These are phyloP conservation scores for Tuber calosporum DNA, from an alignment of 495 filamentous ascomycete genomes.

Conservation along the genomic window DNA sequence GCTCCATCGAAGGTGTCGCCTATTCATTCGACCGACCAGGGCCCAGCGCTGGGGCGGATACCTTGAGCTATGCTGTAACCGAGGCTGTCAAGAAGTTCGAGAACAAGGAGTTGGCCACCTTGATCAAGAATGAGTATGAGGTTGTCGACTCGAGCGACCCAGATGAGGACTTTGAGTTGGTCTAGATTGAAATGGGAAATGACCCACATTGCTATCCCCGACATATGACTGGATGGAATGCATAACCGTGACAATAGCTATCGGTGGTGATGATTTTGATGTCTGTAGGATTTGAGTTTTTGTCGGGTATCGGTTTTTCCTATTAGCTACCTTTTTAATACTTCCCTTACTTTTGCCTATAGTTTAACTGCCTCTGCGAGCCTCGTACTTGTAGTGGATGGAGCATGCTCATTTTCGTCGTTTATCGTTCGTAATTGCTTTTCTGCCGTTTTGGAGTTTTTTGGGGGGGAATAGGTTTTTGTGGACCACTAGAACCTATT, in stretches of 20 bases:
- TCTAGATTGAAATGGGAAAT: conserved; percentile 13
- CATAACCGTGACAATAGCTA: neutral
- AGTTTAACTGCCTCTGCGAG: neutral
- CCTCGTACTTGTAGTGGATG: neutral
- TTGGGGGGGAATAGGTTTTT: conserved; percentile 8
- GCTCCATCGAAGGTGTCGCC: conserved; percentile 28
- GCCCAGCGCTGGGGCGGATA: conserved; percentile 26
- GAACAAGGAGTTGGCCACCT: conserved; percentile 36
- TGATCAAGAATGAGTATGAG: conserved; percentile 41
- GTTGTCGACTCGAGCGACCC: conserved; percentile 34
- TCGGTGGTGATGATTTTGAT: neutral
- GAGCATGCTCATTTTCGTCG: neutral
- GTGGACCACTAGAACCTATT: neutral
- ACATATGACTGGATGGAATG: neutral
- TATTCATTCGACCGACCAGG: conserved; percentile 35
- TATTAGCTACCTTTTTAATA: neutral
- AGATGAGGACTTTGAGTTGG: conserved; percentile 38
- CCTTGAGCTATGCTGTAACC: conserved; percentile 33
- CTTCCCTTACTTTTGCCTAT: neutral
- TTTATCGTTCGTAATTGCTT: conserved; percentile 12
- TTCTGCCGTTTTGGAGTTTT: neutral
- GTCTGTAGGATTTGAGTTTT: neutral
- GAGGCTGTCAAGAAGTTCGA: conserved; percentile 41
- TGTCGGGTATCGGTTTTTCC: neutral
- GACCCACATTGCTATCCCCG: neutral